Conservation (phyloP, 805 yeast species). For the Cyberlindnera saturnus region DNA sequence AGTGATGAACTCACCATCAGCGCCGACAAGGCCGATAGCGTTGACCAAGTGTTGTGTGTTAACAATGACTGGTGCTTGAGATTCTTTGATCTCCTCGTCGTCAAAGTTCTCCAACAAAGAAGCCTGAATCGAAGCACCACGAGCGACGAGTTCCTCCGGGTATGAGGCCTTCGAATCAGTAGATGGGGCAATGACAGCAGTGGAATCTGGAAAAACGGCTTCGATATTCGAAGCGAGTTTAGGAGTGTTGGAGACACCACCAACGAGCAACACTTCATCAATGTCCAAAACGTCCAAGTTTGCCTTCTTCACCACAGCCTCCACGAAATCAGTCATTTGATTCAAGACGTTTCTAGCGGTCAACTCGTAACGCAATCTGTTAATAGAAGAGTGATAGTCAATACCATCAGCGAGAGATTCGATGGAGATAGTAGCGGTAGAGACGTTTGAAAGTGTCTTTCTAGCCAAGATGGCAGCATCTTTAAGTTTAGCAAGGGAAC, state of each 20-base stretch:
- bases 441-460: slow-evolving; percentile 88
- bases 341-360: slow-evolving; percentile 73
- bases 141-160: slow-evolving; percentile 85
- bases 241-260: slow-evolving; percentile 92
- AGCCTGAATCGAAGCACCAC: slow-evolving; percentile 98
- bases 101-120: slow-evolving; percentile 75
- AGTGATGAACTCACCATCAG: slow-evolving; percentile 65
- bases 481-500: slow-evolving; percentile 84
- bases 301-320: slow-evolving; percentile 71
- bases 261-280: slow-evolving; percentile 86
- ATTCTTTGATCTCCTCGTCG: slow-evolving; percentile 74
- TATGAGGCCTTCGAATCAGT: slow-evolving; percentile 70
- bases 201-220: slow-evolving; percentile 73
- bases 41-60: slow-evolving; percentile 82
- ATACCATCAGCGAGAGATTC: slow-evolving; percentile 92
- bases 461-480: slow-evolving; percentile 79
- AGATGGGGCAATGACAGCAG: slow-evolving; percentile 70
- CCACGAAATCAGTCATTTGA: slow-evolving; percentile 73
- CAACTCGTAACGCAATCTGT: slow-evolving; percentile 90
- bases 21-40: slow-evolving; percentile 79
- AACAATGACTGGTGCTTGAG: slow-evolving; percentile 75
- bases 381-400: slow-evolving; percentile 89
- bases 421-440: slow-evolving; percentile 83
- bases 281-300: slow-evolving; percentile 78
- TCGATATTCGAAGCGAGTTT: slow-evolving; percentile 76